A percentile compares a stretch with the other conserved stretches of the same genome.
These are phyloP conservation scores for Ramicandelaber brevisporus DNA, from an alignment of 192 early-diverging fungal species.

Conservation along the genomic window DNA sequence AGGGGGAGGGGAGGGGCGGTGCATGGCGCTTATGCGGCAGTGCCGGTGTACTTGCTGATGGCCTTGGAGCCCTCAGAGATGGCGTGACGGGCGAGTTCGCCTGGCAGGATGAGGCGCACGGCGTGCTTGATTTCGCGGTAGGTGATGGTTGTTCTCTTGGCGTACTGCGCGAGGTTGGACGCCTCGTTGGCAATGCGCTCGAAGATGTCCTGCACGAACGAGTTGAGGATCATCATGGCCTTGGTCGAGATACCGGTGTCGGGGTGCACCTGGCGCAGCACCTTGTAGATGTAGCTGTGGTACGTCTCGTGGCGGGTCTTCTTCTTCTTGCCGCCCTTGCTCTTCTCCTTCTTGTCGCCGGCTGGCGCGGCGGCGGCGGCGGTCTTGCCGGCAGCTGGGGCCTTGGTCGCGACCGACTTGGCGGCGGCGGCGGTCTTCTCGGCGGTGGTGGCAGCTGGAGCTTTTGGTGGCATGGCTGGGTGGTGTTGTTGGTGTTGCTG, in stretches of 20 bases:
- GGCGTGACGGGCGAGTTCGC: conserved; percentile 90
- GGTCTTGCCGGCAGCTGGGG: conserved; percentile 53
- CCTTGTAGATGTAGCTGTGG: conserved; percentile 92
- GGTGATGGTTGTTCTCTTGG: conserved; percentile 88
- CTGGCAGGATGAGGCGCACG: conserved; percentile 53
- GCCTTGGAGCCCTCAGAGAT: conserved; percentile 97
- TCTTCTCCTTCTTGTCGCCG: conserved; percentile 26
- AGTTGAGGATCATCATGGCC: conserved; percentile 94
- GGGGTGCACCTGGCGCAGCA: conserved; percentile 91
- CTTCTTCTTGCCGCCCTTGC: conserved; percentile 18
- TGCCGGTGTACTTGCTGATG: conserved; percentile 75
- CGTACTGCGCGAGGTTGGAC: conserved; percentile 70
- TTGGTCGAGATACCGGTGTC: conserved; percentile 94
- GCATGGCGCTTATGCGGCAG: conserved; percentile 1
- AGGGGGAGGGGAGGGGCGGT: no score
- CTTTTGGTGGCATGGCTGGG: no score
- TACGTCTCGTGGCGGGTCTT: conserved; percentile 63
- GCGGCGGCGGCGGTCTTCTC: no score
- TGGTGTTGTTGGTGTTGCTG: no score
- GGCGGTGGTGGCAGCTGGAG: no score
- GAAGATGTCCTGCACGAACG: conserved; percentile 93
- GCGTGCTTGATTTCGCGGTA: conserved; percentile 82
- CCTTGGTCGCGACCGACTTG: no score
- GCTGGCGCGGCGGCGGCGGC: conserved; percentile 21
- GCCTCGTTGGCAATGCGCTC: conserved; percentile 75